Conservation (phyloP, 768 basidiomycete species). For the Candolleomyces aberdarensis region DNA sequence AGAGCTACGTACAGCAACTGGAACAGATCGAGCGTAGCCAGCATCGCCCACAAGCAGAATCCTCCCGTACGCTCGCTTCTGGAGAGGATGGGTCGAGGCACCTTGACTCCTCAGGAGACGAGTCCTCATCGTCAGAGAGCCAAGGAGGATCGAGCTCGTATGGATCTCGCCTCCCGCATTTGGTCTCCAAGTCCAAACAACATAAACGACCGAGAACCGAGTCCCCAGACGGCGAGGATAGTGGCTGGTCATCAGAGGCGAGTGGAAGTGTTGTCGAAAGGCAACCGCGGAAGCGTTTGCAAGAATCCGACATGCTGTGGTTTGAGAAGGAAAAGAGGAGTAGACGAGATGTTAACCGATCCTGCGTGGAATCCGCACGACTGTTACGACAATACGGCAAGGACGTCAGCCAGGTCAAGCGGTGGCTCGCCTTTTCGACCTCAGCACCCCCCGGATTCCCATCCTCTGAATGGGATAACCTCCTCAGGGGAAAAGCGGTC, state of each 20-base stretch:
- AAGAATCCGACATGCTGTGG: background rate
- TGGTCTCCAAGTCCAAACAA: too few species aligned
- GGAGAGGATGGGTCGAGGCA: too few species aligned
- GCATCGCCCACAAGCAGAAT: background rate
- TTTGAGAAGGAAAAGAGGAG: background rate
- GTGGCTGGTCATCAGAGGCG: background rate
- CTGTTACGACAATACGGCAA: background rate
- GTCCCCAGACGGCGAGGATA: too few species aligned
- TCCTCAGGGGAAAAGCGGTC: constrained; percentile 21
- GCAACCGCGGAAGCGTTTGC: background rate
- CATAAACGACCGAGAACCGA: too few species aligned
- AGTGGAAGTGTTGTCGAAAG: too few species aligned
- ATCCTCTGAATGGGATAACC: constrained; percentile 19
- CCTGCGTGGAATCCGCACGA: background rate
- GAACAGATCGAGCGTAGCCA: background rate
- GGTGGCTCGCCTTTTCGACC: background rate
- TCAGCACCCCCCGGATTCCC: constrained; percentile 14
- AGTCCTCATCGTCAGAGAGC: too few species aligned
- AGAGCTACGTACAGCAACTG: background rate
- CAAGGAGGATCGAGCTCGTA: too few species aligned
- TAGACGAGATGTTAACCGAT: background rate
- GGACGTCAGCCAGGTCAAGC: constrained; percentile 4
- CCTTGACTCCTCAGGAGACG: too few species aligned
- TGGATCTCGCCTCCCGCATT: too few species aligned
- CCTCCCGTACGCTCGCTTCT: too few species aligned